Evolutionary conservation across 2,329 filamentous ascomycete genomes (phyloP).

Genomic region (Pyrenophora seminiperda): DNA sequence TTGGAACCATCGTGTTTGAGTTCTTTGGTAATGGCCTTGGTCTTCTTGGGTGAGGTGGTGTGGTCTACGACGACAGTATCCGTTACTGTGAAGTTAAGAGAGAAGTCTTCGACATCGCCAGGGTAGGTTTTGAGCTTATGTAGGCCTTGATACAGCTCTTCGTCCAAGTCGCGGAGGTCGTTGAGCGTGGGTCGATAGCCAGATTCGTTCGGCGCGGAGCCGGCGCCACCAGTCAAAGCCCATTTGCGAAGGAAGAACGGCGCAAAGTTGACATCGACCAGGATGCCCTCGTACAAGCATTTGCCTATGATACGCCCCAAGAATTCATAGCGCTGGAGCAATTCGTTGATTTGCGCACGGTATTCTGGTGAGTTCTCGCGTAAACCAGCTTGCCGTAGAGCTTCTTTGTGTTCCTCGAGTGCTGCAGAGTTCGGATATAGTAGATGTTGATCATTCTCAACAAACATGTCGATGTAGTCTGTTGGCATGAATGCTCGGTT

Average conservation of each 20-base stretch:
- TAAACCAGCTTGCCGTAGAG: slow-evolving; percentile 59
- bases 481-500: slow-evolving; percentile 76
- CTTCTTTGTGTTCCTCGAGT: slow-evolving; percentile 69
- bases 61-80: slow-evolving; percentile 61
- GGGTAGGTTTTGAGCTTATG: slow-evolving; percentile 80
- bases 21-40: slow-evolving; percentile 71
- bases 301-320: slow-evolving; percentile 92
- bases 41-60: slow-evolving; percentile 47
- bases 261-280: slow-evolving; percentile 91
- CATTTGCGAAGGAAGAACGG: slow-evolving; percentile 97
- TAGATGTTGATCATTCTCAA: slow-evolving; percentile 82
- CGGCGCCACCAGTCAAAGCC: slow-evolving; percentile 73
- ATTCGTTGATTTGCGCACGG: slow-evolving; percentile 61
- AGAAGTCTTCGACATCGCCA: slow-evolving; percentile 79
- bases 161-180: slow-evolving; percentile 89
- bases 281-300: slow-evolving; percentile 94
- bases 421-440: slow-evolving; percentile 86
- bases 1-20: slow-evolving; percentile 78
- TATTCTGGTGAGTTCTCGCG: slow-evolving; percentile 62
- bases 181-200: slow-evolving; percentile 92
- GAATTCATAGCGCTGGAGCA: slow-evolving; percentile 84
- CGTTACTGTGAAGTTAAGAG: slow-evolving; percentile 86
- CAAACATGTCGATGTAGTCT: slow-evolving; percentile 67
- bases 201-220: slow-evolving; percentile 67
- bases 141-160: slow-evolving; percentile 86